These are phyloP conservation scores for Phytophthora chlamydospora DNA, from an alignment of 352 stramenopile species.

Conservation along the genomic window DNA sequence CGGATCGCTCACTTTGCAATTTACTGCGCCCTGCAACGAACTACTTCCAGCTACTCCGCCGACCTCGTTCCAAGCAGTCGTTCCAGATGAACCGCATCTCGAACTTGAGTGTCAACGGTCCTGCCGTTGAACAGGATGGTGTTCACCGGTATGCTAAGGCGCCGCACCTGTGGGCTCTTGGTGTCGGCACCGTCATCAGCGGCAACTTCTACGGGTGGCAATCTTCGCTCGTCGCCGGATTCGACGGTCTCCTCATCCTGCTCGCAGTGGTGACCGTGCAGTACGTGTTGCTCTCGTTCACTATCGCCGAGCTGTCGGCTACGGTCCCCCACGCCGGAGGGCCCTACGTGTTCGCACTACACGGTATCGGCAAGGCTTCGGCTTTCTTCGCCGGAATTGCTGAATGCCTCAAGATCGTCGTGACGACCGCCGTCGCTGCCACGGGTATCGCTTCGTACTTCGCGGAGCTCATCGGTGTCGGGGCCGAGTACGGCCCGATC, in stretches of 20 bases:
- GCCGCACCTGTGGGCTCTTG: constrained; percentile 60
- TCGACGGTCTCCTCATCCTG: constrained; percentile 53
- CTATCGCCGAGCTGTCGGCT: constrained; percentile 64
- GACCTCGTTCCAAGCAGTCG: constrained; percentile 5
- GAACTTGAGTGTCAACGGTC: constrained; percentile 24
- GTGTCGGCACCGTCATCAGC: constrained; percentile 56
- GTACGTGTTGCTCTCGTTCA: constrained; percentile 67
- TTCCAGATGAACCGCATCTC: constrained; percentile 26
- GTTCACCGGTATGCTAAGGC: constrained; percentile 51
- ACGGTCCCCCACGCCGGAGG: constrained; percentile 49
- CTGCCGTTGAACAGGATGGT: constrained; percentile 10
- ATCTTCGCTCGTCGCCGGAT: constrained; percentile 30
- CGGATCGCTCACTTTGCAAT: constrained; percentile 27
- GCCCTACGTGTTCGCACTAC: constrained; percentile 62
- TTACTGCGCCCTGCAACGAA: constrained; percentile 24
- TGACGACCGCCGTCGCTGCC: constrained; percentile 55
- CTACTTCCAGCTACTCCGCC: neutral
- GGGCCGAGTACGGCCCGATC: constrained; percentile 33
- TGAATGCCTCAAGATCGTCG: constrained; percentile 58
- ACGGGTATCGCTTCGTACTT: constrained; percentile 62
- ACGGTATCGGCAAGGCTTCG: constrained; percentile 45
- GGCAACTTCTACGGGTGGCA: constrained; percentile 73
- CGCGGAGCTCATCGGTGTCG: constrained; percentile 45
- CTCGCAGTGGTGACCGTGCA: constrained; percentile 60
- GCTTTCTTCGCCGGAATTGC: constrained; percentile 62